These are phyloP conservation scores for Termitomyces heimii DNA, from an alignment of 768 basidiomycete genomes.

Conservation along the genomic window DNA sequence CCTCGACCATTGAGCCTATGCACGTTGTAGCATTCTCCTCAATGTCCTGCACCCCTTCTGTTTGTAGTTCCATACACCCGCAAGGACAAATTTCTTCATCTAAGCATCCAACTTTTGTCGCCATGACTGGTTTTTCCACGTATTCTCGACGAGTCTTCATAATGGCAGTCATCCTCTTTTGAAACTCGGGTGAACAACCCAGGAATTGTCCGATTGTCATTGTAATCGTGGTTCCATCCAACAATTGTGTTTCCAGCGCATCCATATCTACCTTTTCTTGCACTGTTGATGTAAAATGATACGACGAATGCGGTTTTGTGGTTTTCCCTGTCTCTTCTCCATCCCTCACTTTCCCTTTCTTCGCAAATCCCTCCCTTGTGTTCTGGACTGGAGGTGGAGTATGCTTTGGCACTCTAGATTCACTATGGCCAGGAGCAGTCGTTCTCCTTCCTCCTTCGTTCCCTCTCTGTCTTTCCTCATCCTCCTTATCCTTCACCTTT, in stretches of 20 bases:
- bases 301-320: background rate
- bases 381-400: background rate
- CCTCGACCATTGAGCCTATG: background rate
- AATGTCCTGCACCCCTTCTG: background rate
- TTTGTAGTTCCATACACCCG: background rate
- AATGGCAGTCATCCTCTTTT: slow-evolving; percentile 5
- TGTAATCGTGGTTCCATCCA: background rate
- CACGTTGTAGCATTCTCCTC: too few relatives aligned
- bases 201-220: background rate
- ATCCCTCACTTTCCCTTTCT: background rate
- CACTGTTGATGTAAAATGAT: background rate
- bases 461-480: too few relatives aligned
- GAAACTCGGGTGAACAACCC: background rate
- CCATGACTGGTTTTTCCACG: background rate
- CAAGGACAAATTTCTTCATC: background rate
- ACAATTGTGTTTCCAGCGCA: background rate
- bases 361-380: rapidly evolving
- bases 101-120: rapidly evolving
- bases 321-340: background rate
- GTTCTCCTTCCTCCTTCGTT: too few relatives aligned
- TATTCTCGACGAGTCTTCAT: slow-evolving; percentile 9
- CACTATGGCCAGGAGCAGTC: too few relatives aligned
- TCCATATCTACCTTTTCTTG: background rate
- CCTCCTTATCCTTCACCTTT: too few relatives aligned
- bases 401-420: background rate